phyloP scores from a whole-genome alignment of 2,329 filamentous ascomycete species.

The Cercospora brassicicola region DNA sequence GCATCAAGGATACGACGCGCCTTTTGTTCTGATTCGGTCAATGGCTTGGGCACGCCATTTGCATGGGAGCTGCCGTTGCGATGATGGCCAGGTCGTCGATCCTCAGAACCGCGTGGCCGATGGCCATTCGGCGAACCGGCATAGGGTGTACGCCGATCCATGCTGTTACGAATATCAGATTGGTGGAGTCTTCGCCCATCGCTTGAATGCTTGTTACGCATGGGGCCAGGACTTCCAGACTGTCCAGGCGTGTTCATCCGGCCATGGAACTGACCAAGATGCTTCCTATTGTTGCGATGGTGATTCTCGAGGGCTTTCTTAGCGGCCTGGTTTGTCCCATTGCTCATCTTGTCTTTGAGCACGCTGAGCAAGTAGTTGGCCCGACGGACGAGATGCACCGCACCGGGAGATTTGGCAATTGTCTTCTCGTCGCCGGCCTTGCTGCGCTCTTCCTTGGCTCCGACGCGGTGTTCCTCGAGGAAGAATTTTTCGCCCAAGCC shows the following conservation, averaged over 20 bases:
- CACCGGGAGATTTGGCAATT: constrained; percentile 85
- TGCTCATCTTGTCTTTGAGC: constrained; percentile 74
- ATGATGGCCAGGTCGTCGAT: constrained; percentile 44
- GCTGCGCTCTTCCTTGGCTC: constrained; percentile 89
- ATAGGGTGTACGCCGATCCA: constrained; percentile 42
- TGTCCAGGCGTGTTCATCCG: constrained; percentile 58
- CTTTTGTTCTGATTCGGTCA: constrained; percentile 53
- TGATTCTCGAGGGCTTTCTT: constrained; percentile 86
- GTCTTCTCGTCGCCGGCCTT: constrained; percentile 69
- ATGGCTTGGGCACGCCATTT: constrained; percentile 39
- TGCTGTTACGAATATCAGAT: constrained; percentile 37
- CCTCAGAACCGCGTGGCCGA: constrained; percentile 55
- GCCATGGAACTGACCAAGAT: constrained; percentile 56
- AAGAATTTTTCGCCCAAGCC: constrained; percentile 89
- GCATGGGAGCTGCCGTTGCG: constrained; percentile 41
- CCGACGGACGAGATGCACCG: constrained; percentile 90
- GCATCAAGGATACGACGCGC: constrained; percentile 58
- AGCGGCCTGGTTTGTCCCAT: constrained; percentile 66
- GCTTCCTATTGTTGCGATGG: constrained; percentile 89
- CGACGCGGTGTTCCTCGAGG: constrained; percentile 95
- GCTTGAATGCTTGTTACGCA: constrained; percentile 39
- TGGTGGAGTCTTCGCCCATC: constrained; percentile 38
- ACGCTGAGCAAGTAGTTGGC: constrained; percentile 96
- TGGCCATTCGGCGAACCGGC: constrained; percentile 49
- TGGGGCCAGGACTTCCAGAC: constrained; percentile 70